Evolutionary conservation across 192 early-diverging fungal genomes (phyloP), one percentile per base, ranked within the genome.

Genomic region (Lunasporangiospora selenospora): DNA sequence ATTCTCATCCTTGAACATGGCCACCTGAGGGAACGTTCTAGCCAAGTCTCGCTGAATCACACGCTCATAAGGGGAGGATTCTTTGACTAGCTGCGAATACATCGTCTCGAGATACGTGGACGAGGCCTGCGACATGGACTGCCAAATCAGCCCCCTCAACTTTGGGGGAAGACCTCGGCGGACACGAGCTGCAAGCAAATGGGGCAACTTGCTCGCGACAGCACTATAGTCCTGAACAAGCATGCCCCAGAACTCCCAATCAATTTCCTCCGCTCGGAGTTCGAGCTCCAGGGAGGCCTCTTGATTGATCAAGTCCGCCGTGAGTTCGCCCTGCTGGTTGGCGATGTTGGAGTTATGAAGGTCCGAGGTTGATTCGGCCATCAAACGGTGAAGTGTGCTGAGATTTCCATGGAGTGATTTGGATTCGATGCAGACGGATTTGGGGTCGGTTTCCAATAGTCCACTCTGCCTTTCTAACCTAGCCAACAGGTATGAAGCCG

Each of bases 1-100:
- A 27, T 81, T 85, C 50, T 89, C 85, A 45, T 91, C 78, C 51
- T 87, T 83, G 59, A 99, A 99, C 80, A 93, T 91, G 16, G 89
- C 89, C 30, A 94, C 85, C 34, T 83, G 79, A 27, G 97, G 97
- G 75, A 97, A 99, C 12, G 97, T 99, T 24, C 97, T 83, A 43
- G 92, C 84, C 18, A 99, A 79, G 76, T 99, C 97, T 18, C 97
- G 81, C 44, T 91, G 89, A 62, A 99, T 99, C 46, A 96, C 83
- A 52, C 92, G 90, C 63, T 96, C 95, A 67, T 95, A 89, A 12
- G 93, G 87, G 36, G 90, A 91, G 24, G 78, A 56, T 64, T 91
- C 88, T 49, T 75, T 62, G 21, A 95, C 53, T 30, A 99, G 87
- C 62, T 89, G 90, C 26, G 84, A 69, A 73, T 95, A 99, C 34